A percentile compares a stretch with the other conserved stretches of the same genome.
Evolutionary conservation across 371 early-diverging fungal genomes (phyloP).

Genomic region (Mortierella sp.): DNA sequence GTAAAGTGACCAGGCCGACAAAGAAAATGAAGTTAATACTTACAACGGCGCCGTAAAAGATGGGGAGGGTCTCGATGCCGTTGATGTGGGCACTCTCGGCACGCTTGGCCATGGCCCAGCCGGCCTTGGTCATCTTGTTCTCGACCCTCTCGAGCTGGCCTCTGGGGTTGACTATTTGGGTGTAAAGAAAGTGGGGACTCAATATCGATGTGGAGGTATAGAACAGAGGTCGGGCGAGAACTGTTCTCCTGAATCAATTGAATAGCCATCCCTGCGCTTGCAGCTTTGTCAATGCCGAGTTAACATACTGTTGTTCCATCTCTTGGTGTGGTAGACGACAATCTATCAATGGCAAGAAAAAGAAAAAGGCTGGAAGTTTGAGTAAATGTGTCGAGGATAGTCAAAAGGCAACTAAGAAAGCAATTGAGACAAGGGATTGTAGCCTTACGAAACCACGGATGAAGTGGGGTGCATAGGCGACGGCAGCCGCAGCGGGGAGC

Average conservation of each 20-base stretch:
- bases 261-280: not conserved
- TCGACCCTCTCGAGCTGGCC: slow-evolving; percentile 56
- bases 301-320: slow-evolving; percentile 56
- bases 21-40: slow-evolving; percentile 20
- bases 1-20: slow-evolving; percentile 13
- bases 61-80: slow-evolving; percentile 52
- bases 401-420: not conserved
- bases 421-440: not conserved
- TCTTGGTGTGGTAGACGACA: slow-evolving; percentile 44
- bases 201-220: not conserved
- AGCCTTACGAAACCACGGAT: slow-evolving; percentile 36
- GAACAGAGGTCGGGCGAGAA: too few relatives aligned
- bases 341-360: slow-evolving; percentile 23
- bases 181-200: not conserved
- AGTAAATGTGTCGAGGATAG: not conserved
- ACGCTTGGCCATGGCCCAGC: slow-evolving; percentile 58
- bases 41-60: slow-evolving; percentile 56
- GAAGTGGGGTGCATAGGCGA: slow-evolving; percentile 59
- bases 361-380: not conserved
- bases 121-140: slow-evolving; percentile 51
- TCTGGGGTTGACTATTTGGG: slow-evolving; percentile 44
- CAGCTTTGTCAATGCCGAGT: not conserved
- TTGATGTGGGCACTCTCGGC: slow-evolving; percentile 58
- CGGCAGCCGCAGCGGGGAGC: slow-evolving; percentile 45
- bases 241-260: not conserved